A percentile compares a stretch with the other conserved stretches of the same genome.
Evolutionary conservation across 305 asterid genomes (phyloP).

Genomic region (Petunia hybrid): DNA sequence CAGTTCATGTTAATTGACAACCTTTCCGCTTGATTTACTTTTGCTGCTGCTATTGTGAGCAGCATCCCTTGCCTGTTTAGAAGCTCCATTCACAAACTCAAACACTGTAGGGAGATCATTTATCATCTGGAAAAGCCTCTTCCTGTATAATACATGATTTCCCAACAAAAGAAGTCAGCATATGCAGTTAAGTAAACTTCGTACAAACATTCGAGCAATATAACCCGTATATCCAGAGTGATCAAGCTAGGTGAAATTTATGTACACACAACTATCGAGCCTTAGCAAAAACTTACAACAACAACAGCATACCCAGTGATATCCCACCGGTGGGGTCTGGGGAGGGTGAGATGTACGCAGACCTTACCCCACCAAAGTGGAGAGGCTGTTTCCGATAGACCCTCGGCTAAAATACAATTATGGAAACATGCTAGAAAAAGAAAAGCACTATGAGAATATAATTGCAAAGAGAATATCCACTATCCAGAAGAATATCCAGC

Average conservation of each 20-base stretch:
- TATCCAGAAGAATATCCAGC: not conserved
- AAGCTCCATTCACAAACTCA: conserved; percentile 64
- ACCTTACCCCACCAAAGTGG: no score
- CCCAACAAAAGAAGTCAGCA: not conserved
- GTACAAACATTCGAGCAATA: not conserved
- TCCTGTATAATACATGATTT: conserved; percentile 53
- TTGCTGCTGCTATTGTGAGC: conserved; percentile 55
- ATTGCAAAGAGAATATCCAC: no score
- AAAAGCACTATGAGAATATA: no score
- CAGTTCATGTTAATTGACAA: not conserved
- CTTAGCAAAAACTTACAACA: not conserved
- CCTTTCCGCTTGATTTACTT: conserved; percentile 56
- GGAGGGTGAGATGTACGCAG: no score
- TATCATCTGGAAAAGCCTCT: conserved; percentile 81
- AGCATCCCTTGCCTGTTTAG: conserved; percentile 49
- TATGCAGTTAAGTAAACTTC: not conserved
- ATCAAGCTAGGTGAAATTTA: not conserved
- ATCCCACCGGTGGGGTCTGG: no score
- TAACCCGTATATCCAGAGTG: not conserved
- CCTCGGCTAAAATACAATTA: no score
- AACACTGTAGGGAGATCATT: conserved; percentile 69
- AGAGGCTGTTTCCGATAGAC: no score
- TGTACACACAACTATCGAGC: not conserved
- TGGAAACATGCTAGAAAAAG: no score
- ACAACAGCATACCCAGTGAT: no score